phyloP scores from a whole-genome alignment of 2,329 filamentous ascomycete species.

The Bertia moriformis region DNA sequence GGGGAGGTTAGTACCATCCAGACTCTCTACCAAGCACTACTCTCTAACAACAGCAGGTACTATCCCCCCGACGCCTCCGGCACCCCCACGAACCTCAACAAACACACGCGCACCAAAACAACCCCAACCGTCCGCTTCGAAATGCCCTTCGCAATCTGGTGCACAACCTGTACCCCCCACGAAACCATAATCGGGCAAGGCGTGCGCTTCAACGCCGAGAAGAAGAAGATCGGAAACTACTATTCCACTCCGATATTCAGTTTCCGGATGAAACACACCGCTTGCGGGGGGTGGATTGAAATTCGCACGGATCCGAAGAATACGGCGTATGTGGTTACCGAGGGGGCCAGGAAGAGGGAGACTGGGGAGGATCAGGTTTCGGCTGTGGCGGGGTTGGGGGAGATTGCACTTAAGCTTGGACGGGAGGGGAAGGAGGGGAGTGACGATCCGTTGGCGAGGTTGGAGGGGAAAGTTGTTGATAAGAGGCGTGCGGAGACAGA shows the following conservation, averaged over 20 bases:
- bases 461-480: slow-evolving; percentile 9
- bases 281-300: slow-evolving; percentile 47
- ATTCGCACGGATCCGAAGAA: slow-evolving; percentile 51
- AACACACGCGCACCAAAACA: slow-evolving; percentile 17
- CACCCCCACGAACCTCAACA: not conserved
- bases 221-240: slow-evolving; percentile 51
- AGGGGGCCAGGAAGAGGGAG: slow-evolving; percentile 39
- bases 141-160: slow-evolving; percentile 58
- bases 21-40: not conserved
- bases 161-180: slow-evolving; percentile 38
- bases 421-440: not conserved
- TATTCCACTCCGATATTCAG: slow-evolving; percentile 48
- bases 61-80: not conserved
- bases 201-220: slow-evolving; percentile 57
- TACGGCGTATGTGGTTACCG: slow-evolving; percentile 45
- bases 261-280: slow-evolving; percentile 47
- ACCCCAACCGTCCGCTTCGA: slow-evolving; percentile 54
- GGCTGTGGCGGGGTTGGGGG: not conserved
- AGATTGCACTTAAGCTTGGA: not conserved
- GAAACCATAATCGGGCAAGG: slow-evolving; percentile 38
- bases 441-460: slow-evolving; percentile 9
- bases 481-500: slow-evolving; percentile 7
- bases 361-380: slow-evolving; percentile 33
- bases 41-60: not conserved
- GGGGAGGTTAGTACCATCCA: not conserved